Percentiles rank a stretch among this genome's conserved stretches.
These are phyloP conservation scores for Entophlyctis luteolus DNA, from an alignment of 192 early-diverging fungal species.

Conservation along the genomic window DNA sequence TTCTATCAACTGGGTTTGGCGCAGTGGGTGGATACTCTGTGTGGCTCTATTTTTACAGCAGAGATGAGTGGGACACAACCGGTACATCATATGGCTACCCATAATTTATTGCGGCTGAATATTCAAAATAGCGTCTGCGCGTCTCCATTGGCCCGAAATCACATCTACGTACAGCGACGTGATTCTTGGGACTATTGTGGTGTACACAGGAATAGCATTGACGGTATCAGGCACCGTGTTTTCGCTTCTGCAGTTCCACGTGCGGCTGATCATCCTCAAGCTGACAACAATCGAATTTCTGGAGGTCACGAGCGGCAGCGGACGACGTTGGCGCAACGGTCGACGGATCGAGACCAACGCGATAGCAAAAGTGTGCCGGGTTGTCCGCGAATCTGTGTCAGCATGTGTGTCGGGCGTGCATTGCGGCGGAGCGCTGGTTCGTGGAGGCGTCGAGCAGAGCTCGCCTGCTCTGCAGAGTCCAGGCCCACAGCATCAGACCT, in stretches of 20 bases:
- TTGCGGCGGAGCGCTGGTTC: neutral
- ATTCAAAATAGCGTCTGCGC: neutral
- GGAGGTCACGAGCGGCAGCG: constrained; percentile 1
- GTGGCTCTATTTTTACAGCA: constrained; percentile 32
- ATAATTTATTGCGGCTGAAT: neutral
- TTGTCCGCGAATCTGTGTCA: constrained; percentile 4
- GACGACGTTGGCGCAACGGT: neutral
- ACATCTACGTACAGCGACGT: neutral
- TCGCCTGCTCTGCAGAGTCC: too few relatives aligned
- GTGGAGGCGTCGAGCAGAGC: neutral
- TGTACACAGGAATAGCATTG: neutral
- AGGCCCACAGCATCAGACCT: too few relatives aligned
- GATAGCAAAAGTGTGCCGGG: neutral
- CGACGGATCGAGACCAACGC: constrained; percentile 5
- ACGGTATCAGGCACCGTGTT: neutral
- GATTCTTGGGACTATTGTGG: neutral
- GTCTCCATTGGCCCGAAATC: neutral
- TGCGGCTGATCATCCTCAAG: constrained; percentile 2
- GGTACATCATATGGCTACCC: neutral
- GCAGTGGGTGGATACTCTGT: constrained; percentile 28
- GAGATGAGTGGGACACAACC: neutral
- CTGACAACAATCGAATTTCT: constrained; percentile 24
- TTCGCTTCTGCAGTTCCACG: constrained; percentile 10
- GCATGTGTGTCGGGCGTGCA: neutral
- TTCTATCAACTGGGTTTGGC: constrained; percentile 14